phyloP scores from a whole-genome alignment of 345 rosid species.

The Syzygium oleosum region DNA sequence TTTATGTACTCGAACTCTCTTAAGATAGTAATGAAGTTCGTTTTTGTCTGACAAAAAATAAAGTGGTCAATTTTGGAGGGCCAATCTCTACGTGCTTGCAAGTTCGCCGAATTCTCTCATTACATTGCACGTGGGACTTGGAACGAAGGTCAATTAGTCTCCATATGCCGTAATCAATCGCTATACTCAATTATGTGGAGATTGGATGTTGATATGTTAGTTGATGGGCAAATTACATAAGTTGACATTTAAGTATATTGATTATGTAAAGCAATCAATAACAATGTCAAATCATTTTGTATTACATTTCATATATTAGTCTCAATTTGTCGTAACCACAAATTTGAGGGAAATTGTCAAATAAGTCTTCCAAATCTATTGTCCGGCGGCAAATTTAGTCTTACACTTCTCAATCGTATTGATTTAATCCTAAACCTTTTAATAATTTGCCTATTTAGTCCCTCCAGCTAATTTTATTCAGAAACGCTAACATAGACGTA shows the following conservation, averaged over 20 bases:
- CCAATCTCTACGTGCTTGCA: background rate
- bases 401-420: background rate
- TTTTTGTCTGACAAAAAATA: too few species aligned
- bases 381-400: too few species aligned
- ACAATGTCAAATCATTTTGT: background rate
- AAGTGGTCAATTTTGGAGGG: background rate
- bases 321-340: background rate
- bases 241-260: background rate
- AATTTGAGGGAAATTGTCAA: background rate
- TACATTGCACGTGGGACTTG: background rate
- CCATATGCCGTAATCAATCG: background rate
- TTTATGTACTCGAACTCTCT: too few species aligned
- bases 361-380: background rate
- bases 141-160: background rate
- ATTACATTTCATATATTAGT: background rate
- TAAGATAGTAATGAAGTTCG: too few species aligned
- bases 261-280: background rate
- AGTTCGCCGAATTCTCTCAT: background rate
- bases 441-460: too few species aligned
- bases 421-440: background rate
- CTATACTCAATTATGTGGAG: background rate
- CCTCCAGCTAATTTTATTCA: accelerated
- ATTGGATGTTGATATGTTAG: background rate
- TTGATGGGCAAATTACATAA: background rate
- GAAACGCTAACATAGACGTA: accelerated